phyloP scores from a whole-genome alignment of 2,329 filamentous ascomycete genomes.

The Aschersonia sp. region DNA sequence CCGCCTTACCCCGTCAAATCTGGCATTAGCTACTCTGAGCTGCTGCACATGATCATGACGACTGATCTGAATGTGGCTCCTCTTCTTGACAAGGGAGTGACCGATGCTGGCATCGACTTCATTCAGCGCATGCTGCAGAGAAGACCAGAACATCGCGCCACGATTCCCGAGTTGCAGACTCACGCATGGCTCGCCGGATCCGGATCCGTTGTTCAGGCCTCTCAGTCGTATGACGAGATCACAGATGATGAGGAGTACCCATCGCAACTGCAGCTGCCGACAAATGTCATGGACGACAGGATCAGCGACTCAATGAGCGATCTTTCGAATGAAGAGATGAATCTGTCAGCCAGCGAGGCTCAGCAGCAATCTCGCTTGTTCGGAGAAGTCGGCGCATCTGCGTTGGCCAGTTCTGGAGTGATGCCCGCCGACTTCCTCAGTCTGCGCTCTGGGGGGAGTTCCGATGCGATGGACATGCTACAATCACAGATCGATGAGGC shows the following conservation, averaged over 20 bases:
- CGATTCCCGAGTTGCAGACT: constrained; percentile 51
- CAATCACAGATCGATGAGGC: constrained; percentile 26
- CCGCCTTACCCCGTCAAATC: constrained; percentile 72
- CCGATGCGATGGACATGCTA: constrained; percentile 24
- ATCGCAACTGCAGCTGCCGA: constrained; percentile 35
- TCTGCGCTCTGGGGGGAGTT: constrained; percentile 26
- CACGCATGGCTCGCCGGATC: constrained; percentile 56
- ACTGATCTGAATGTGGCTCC: constrained; percentile 52
- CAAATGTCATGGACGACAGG: constrained; percentile 19
- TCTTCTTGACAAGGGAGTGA: constrained; percentile 43
- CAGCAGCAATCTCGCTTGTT: constrained; percentile 29
- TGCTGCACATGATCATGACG: constrained; percentile 80
- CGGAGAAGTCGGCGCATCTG: constrained; percentile 40
- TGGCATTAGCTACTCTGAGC: constrained; percentile 62
- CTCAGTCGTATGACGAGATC: constrained; percentile 45
- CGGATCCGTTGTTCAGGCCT: constrained; percentile 15
- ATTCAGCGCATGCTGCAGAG: constrained; percentile 65
- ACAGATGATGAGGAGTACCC: constrained; percentile 44
- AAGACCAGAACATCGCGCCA: constrained; percentile 66
- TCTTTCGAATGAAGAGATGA: constrained; percentile 70
- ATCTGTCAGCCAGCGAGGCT: constrained; percentile 43
- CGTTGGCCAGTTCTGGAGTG: constrained; percentile 36
- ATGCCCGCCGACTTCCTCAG: constrained; percentile 34
- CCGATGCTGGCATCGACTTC: constrained; percentile 57
- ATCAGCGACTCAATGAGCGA: constrained; percentile 35